Percentiles rank a stretch among this genome's conserved stretches.
phyloP scores from a whole-genome alignment of 2,329 filamentous ascomycete species.

The Penicillium sp. region DNA sequence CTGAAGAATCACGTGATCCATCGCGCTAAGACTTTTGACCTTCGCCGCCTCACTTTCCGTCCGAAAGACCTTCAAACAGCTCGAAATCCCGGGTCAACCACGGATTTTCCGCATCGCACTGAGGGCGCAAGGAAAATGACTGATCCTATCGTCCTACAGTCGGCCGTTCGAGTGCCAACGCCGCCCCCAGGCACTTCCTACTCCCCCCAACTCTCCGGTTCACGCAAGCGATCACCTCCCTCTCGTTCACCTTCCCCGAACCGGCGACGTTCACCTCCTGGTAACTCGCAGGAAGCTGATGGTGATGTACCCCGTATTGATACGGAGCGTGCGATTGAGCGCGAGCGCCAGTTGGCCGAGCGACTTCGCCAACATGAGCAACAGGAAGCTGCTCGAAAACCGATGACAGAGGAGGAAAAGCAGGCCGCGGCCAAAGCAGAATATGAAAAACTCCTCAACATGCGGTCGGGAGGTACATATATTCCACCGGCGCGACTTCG shows the following conservation, averaged over 20 bases:
- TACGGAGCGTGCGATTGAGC: conserved; percentile 53
- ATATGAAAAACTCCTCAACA: conserved; percentile 88
- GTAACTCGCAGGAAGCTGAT: conserved; percentile 38
- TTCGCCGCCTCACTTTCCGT: conserved; percentile 28
- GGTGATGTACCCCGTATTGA: conserved; percentile 55
- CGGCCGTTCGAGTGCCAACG: conserved; percentile 64
- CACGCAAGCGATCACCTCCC: conserved; percentile 62
- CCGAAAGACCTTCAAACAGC: conserved; percentile 18
- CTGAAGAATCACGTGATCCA: conserved; percentile 24
- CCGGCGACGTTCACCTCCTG: conserved; percentile 54
- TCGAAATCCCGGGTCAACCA: conserved; percentile 9
- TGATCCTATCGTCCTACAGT: conserved; percentile 55
- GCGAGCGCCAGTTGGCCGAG: conserved; percentile 57
- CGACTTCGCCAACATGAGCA: conserved; percentile 58
- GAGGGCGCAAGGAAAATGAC: conserved; percentile 40
- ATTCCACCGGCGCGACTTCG: conserved; percentile 90
- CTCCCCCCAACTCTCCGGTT: conserved; percentile 53
- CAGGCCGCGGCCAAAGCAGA: conserved; percentile 88
- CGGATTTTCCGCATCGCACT: conserved; percentile 13
- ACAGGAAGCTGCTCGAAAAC: conserved; percentile 54
- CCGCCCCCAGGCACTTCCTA: conserved; percentile 56
- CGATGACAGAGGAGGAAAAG: conserved; percentile 78
- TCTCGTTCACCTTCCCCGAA: conserved; percentile 59
- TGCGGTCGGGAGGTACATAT: conserved; percentile 94
- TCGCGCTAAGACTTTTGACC: conserved; percentile 27